A percentile compares a stretch with the other conserved stretches of the same genome.
Evolutionary conservation across 768 basidiomycete species (phyloP).

Genomic region (Suillus brevipes): DNA sequence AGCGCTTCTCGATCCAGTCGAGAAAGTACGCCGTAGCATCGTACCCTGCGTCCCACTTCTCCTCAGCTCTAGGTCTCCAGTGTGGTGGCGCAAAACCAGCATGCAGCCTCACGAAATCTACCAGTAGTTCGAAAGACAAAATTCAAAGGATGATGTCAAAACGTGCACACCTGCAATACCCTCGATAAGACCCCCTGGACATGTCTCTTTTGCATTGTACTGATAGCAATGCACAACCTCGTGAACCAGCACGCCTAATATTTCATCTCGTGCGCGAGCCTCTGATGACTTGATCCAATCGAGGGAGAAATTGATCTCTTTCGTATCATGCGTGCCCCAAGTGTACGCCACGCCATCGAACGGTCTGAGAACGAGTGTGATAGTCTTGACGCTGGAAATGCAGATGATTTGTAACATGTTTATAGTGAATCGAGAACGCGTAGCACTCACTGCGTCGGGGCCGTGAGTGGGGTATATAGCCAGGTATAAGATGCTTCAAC

Average conservation of each 20-base stretch:
- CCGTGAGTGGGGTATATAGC: conserved; percentile 45
- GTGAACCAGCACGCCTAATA: conserved; percentile 68
- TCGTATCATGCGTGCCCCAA: conserved; percentile 49
- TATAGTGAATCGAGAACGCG: not conserved
- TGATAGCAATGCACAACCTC: conserved; percentile 84
- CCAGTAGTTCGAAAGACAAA: conserved; percentile 3
- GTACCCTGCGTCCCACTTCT: conserved; percentile 76
- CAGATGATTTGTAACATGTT: conserved; percentile 13
- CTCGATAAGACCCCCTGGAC: conserved; percentile 73
- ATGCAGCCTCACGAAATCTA: conserved; percentile 72
- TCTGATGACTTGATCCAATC: conserved; percentile 53
- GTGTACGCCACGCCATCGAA: conserved; percentile 71
- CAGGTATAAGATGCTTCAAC: conserved; percentile 41
- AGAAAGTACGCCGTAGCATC: conserved; percentile 74
- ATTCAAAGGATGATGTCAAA: conserved; percentile 1
- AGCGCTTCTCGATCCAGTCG: conserved; percentile 59
- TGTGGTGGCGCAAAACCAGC: conserved; percentile 65
- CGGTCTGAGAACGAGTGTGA: conserved; percentile 59
- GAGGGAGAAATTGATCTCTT: conserved; percentile 75
- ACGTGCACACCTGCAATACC: conserved; percentile 68
- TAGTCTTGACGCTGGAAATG: conserved; percentile 45
- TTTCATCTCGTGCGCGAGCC: conserved; percentile 54
- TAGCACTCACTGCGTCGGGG: conserved; percentile 48
- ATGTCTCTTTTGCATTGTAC: conserved; percentile 57
- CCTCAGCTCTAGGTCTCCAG: conserved; percentile 53